Conservation (phyloP, 768 basidiomycete species). For the Trametopsis cervina region DNA sequence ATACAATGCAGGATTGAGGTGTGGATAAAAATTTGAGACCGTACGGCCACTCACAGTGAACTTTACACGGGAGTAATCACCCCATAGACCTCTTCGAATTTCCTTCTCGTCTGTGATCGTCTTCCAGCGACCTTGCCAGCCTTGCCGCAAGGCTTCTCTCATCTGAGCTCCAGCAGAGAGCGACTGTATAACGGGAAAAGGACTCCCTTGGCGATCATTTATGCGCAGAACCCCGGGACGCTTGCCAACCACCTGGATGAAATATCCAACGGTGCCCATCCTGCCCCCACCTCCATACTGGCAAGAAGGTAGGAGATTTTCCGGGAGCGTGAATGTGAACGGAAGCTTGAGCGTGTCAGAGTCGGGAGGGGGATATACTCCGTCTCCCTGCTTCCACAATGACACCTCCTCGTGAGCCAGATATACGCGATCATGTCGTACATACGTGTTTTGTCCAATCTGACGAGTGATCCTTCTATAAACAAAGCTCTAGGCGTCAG, state of each 20-base stretch:
- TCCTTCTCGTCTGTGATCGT: conserved; percentile 6
- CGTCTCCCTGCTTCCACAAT: conserved; percentile 11
- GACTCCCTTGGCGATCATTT: conserved; percentile 8
- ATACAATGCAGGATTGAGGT: background rate
- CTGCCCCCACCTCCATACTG: conserved; percentile 9
- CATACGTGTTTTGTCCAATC: conserved; percentile 2
- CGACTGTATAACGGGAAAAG: conserved; percentile 14
- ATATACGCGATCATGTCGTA: conserved; percentile 8
- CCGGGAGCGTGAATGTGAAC: conserved; percentile 16
- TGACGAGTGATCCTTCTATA: conserved; percentile 9
- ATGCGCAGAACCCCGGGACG: conserved; percentile 13
- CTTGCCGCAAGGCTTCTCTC: conserved; percentile 4
- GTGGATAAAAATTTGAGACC: background rate
- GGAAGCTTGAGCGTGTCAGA: conserved; percentile 13
- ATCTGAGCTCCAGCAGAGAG: conserved; percentile 11
- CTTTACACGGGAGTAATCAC: conserved; percentile 12
- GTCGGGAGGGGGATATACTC: conserved; percentile 10
- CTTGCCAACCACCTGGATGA: conserved; percentile 16
- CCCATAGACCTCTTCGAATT: conserved; percentile 17
- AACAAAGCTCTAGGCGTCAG: no score
- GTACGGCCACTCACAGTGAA: conserved; percentile 13
- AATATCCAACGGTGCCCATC: conserved; percentile 16
- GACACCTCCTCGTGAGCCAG: conserved; percentile 11
- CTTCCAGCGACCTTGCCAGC: conserved; percentile 15
- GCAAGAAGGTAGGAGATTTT: conserved; percentile 16